Base-by-base conservation (phyloP, 441 rosid species). In the Pelargonium myrrhifolium region DNA sequence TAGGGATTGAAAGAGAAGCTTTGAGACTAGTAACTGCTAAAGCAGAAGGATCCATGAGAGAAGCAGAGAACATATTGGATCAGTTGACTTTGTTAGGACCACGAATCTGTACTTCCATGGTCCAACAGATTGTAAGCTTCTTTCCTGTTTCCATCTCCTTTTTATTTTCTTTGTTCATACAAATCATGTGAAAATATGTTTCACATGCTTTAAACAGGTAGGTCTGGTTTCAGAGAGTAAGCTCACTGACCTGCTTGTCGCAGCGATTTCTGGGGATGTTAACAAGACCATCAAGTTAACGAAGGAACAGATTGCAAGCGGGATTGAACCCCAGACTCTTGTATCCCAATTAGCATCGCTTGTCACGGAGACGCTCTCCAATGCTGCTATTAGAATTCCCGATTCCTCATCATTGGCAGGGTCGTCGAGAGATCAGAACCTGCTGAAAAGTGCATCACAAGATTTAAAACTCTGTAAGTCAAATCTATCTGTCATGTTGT, bases 31-130 rank as follows among this genome's bases (percentile, higher is more conserved):
- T 72, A 22, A 24, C 43, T 55, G 71, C 74, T 1, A 72, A 76
- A 65, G 66, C 76, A 15, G 69, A 58, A 22, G 80, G 80, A 70
- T 76, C 80, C 60, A 62, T 76, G 58, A 66, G 74, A 63, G 76
- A 76, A 76, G 80, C 80, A 31, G 80, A 76, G 68, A 76, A 66
- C 53, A 69, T 66, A 12, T 47, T 72, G 64, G 74, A 76, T 49
- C 80, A 76, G 65, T 26, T 76, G 67, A 65, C 69, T 62, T 73
- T 69, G 53, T 45, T 76, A 45, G 80, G 71, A 18, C 65, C 55
- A 65, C 70, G 72, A 62, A 68, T 76, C 64, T 68, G 67, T 12
- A 69, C 66, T 47, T 69, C 80, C 35, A 64, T 69, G 74, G 76
- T 73, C 12, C 80, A 72, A 66, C 76, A 76, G 65, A 69, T 76